Evolutionary conservation across 495 filamentous ascomycete genomes (phyloP).

Genomic region (Tuber aestivum): DNA sequence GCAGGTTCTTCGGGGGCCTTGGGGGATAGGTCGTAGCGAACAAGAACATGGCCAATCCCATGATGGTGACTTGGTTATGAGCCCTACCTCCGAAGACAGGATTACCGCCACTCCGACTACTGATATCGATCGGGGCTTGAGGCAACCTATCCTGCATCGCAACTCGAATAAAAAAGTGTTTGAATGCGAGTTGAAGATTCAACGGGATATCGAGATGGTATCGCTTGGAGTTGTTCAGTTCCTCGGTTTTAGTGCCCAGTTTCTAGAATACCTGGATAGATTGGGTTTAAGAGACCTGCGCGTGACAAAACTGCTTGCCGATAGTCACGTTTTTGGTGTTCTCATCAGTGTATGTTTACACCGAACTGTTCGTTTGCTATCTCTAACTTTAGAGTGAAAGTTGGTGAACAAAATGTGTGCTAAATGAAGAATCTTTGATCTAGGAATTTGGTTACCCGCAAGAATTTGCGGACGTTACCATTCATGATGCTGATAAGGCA

Average conservation of each 20-base stretch:
- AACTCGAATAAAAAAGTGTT: slow-evolving; percentile 16
- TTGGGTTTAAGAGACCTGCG: slow-evolving; percentile 5
- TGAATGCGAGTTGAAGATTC: slow-evolving; percentile 41
- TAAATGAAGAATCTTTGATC: slow-evolving; percentile 13
- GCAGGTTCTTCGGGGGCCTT: background rate
- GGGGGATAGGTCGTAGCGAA: background rate
- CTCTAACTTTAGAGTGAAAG: background rate
- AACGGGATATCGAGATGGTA: slow-evolving; percentile 37
- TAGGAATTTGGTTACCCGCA: slow-evolving; percentile 33
- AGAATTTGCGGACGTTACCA: slow-evolving; percentile 38
- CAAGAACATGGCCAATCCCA: background rate
- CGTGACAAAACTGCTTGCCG: slow-evolving; percentile 41
- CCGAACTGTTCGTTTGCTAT: background rate
- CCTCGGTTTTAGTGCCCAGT: slow-evolving; percentile 40
- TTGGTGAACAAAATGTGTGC: background rate
- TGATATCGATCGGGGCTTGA: background rate
- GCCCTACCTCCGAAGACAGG: background rate
- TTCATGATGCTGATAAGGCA: slow-evolving; percentile 23
- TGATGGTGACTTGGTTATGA: background rate
- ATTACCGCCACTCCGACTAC: background rate
- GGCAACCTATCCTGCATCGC: background rate
- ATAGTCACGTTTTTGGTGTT: background rate
- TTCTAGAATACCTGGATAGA: background rate
- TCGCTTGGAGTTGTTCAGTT: slow-evolving; percentile 46
- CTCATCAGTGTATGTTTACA: background rate